Base-by-base conservation (phyloP, 805 yeast genomes). In the Candida ficus region DNA sequence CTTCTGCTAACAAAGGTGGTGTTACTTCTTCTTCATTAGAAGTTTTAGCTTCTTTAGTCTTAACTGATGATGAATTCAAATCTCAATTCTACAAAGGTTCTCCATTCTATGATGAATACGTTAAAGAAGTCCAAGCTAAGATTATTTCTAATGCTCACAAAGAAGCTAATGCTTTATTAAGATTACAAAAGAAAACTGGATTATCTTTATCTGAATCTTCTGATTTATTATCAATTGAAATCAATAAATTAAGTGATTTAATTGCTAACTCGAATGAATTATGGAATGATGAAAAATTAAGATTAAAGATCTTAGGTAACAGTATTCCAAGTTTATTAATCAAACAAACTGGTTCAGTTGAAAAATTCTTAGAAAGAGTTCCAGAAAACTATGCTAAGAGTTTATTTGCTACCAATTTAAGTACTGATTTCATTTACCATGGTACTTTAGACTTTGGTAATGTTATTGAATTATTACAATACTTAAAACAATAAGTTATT, bases 1-100 rank as follows among this genome's bases (percentile, higher is more conserved):
- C 98, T 13, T 86, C 96, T 11, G 89, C 97, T 33, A 91, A 91
- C 68, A 91, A 91, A 67, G 99, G 99, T 57, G 99, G 99, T 68
- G 99, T 91, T 39, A 91, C 99, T 2, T 90, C 97, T 2, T 89
- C 97, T 2, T 90, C 97, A 2, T 71, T 87, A 53, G 99, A 91
- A 65, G 99, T 91, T 11, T 74, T 91, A 52, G 96, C 97, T 9
- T 91, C 99, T 3, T 76, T 91, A 45, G 83, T 96, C 3, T 83
- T 93, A 57, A 89, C 81, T 56, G 99, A 91, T 63, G 76, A 73
- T 38, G 85, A 80, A 27, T 93, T 91, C 70, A 74, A 82, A 54
- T 64, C 75, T 41, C 67, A 85, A 58, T 93, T 91, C 88, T 58
- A 66, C 42, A 77, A 78, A 47, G 70, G 73, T 43, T 95, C 96